Evolutionary conservation across 305 asterid species (phyloP).

Genomic region (Nicotiana rustica): DNA sequence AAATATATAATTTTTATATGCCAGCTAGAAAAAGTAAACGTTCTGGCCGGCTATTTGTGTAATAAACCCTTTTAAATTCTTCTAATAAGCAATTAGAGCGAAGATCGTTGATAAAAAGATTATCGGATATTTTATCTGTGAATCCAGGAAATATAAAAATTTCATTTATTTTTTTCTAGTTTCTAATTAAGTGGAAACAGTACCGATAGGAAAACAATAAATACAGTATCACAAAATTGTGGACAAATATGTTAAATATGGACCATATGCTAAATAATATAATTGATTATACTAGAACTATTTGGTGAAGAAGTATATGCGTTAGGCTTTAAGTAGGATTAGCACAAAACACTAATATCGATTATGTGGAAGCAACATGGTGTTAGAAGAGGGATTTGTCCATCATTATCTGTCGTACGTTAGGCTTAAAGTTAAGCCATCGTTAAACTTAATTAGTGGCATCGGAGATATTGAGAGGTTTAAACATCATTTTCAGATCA

Average conservation of each 20-base stretch:
- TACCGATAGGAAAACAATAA: background rate
- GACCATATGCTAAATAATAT: slow-evolving; percentile 27
- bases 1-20: no score
- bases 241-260: background rate
- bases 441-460: background rate
- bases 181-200: no score
- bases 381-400: background rate
- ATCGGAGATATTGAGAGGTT: background rate
- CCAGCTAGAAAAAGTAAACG: no score
- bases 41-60: no score
- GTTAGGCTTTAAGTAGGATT: slow-evolving; percentile 35
- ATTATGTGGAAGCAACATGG: background rate
- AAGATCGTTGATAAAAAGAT: no score
- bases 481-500: background rate
- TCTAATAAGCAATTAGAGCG: no score
- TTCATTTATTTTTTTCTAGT: no score
- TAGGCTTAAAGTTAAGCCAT: slow-evolving; percentile 14
- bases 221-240: background rate
- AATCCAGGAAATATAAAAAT: no score
- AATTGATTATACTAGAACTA: background rate
- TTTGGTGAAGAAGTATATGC: slow-evolving; percentile 5
- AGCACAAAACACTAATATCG: slow-evolving; percentile 19
- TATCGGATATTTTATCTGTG: no score
- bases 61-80: no score
- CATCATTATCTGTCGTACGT: slow-evolving; percentile 10